phyloP scores from a whole-genome alignment of 108 stramenopile genomes.

The Stephanodiscus triporus region DNA sequence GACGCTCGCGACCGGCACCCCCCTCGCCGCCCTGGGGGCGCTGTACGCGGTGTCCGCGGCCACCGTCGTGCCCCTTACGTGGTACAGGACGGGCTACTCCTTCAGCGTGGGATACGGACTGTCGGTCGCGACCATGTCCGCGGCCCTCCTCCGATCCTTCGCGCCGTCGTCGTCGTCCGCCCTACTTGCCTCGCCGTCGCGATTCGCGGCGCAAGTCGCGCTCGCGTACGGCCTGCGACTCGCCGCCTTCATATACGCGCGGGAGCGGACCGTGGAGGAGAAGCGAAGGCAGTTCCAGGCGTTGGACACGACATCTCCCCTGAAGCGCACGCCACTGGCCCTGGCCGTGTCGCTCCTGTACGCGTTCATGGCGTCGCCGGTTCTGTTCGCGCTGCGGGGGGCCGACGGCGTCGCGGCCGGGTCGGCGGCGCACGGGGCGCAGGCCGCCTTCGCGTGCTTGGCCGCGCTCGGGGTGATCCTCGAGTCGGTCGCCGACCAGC shows the following conservation, averaged over 20 bases:
- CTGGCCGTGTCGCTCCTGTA: slow-evolving; percentile 42
- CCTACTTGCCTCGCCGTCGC: slow-evolving; percentile 17
- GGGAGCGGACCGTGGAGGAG: slow-evolving; percentile 37
- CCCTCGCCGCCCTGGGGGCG: slow-evolving; percentile 31
- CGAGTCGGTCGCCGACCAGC: slow-evolving; percentile 46
- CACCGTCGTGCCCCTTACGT: slow-evolving; percentile 42
- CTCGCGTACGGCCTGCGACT: slow-evolving; percentile 48
- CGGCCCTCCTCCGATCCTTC: slow-evolving; percentile 33
- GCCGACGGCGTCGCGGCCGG: neutral
- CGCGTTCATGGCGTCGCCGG: slow-evolving; percentile 46
- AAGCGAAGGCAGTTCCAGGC: slow-evolving; percentile 29
- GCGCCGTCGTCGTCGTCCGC: neutral
- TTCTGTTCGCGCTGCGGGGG: slow-evolving; percentile 38
- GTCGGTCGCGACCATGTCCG: slow-evolving; percentile 38
- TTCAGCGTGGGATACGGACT: slow-evolving; percentile 54
- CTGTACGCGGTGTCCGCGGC: slow-evolving; percentile 35
- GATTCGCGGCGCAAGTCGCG: slow-evolving; percentile 4
- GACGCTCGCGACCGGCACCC: slow-evolving; percentile 30
- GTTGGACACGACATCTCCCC: slow-evolving; percentile 26
- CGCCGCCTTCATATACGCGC: slow-evolving; percentile 20
- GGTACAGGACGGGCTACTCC: slow-evolving; percentile 39
- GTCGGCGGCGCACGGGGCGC: neutral
- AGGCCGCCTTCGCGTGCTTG: too few species aligned
- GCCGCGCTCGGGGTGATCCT: slow-evolving; percentile 27
- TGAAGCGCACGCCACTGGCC: slow-evolving; percentile 40